Base-by-base conservation (phyloP, 352 stramenopile species). In the Globisporangium apiculatum region DNA sequence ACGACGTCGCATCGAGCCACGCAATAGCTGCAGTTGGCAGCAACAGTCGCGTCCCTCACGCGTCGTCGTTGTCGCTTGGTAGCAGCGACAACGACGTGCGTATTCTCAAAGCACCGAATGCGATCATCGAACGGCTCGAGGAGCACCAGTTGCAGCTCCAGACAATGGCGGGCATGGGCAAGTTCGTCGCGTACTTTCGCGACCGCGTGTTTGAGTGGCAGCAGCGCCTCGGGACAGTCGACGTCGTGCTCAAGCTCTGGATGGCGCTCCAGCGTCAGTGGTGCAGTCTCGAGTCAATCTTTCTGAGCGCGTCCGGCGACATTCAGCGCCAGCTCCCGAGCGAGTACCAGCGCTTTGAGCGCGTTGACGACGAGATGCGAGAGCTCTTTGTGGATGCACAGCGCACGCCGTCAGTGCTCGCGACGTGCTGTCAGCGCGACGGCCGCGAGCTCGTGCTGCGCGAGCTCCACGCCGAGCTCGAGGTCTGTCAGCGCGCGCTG, bases 191-290 rank as follows among this genome's bases (percentile, higher is more conserved):
- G 15, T 98, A 98, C 55, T 98, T 98, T 60, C 90, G 95, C 40
- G 89, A 98, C 55, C 89, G 94, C n/a, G 94, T 98, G 15, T 90
- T 97, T 14, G 78, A 97, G 48, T 98, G 95, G 95, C 95, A 98
- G 58, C 73, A 84, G 40, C 79, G 75, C 17, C 75, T 98, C 36
- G 84, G 90, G 18, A 97, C 91, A 49, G 90, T 98, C 1, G 92
- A 98, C 61, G 86, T 89, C 24, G 89, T 97, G 12, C 66, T 98
- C 38, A 97, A 97, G 66, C 63, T 98, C 48, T 98, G 94, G 94
- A 79, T 97, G 41, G 71, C 74, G 4, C 75, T 98, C 14, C 93
- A 96, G 56, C 82, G 88, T 9, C 74, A 87, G 58, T 98, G 94
- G 94, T 94, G 87, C 52, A 97, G 86, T 40, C 77, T 98, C 3